These are phyloP conservation scores for Saposhnikovia divaricata DNA, from an alignment of 129 eudicot genomes.

Conservation along the genomic window DNA sequence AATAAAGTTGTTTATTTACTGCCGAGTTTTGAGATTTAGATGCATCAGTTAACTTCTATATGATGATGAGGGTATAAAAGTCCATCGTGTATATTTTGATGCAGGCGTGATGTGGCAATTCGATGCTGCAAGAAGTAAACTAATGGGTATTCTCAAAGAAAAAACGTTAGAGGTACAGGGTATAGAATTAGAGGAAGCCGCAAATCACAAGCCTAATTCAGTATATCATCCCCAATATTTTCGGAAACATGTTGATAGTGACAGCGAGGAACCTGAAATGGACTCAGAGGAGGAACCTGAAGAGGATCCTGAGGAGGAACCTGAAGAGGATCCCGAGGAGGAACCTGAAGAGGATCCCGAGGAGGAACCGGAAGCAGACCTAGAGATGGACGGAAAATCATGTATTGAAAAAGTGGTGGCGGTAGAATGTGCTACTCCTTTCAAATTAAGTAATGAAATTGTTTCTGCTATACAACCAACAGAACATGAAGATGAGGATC, in stretches of 20 bases:
- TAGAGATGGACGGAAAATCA: too few relatives aligned
- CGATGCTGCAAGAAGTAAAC: not conserved
- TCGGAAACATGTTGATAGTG: not conserved
- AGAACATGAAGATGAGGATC: too few relatives aligned
- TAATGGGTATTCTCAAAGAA: not conserved
- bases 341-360: too few relatives aligned
- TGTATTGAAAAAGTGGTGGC: too few relatives aligned
- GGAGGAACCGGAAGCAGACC: too few relatives aligned
- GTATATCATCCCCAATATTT: not conserved
- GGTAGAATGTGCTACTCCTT: too few relatives aligned
- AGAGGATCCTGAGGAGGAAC: too few relatives aligned
- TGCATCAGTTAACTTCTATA: not conserved
- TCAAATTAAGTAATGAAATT: too few relatives aligned
- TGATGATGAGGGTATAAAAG: not conserved
- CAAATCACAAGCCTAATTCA: not conserved
- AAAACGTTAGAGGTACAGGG: not conserved
- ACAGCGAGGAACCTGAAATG: not conserved
- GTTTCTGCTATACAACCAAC: too few relatives aligned
- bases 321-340: too few relatives aligned
- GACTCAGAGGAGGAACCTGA: too few relatives aligned
- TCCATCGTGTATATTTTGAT: not conserved
- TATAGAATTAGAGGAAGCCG: not conserved
- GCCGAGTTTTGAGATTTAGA: not conserved
- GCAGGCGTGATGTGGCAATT: not conserved
- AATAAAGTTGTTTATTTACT: not conserved